Evolutionary conservation across 1,284 basidiomycete genomes (phyloP).

Genomic region (Apiotrichum brassicae): DNA sequence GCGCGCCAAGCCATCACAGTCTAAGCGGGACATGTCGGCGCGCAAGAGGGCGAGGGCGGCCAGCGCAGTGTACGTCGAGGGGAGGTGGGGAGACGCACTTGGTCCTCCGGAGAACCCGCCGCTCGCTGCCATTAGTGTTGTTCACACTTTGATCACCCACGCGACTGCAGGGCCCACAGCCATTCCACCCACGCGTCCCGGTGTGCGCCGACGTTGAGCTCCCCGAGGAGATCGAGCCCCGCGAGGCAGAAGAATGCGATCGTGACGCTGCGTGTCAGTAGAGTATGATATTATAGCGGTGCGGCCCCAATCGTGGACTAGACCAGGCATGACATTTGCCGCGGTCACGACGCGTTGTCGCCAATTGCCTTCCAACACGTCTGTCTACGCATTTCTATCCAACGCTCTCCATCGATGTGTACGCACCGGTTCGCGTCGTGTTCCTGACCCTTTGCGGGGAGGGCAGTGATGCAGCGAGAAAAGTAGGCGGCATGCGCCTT

Average conservation of each 20-base stretch:
- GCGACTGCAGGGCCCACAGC: constrained; percentile 78
- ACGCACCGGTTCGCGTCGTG: constrained; percentile 44
- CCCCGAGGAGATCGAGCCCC: constrained; percentile 63
- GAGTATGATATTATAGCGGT: neutral
- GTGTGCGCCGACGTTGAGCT: constrained; percentile 54
- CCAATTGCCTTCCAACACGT: too few species aligned
- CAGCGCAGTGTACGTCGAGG: constrained; percentile 85
- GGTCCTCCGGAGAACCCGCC: constrained; percentile 72
- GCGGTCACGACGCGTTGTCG: too few species aligned
- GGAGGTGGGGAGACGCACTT: constrained; percentile 66
- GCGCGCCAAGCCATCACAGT: constrained; percentile 57
- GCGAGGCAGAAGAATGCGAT: constrained; percentile 79
- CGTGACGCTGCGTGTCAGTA: constrained; percentile 55
- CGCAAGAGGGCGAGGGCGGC: constrained; percentile 71
- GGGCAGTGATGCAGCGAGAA: constrained; percentile 34
- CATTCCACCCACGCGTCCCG: constrained; percentile 66
- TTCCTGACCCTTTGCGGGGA: constrained; percentile 37
- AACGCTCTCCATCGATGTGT: too few species aligned
- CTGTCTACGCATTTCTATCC: too few species aligned
- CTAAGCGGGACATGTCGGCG: constrained; percentile 66
- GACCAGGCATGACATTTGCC: too few species aligned
- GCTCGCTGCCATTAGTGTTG: constrained; percentile 48
- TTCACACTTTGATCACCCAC: constrained; percentile 22
- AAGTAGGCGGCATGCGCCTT: constrained; percentile 46
- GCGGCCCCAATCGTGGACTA: too few species aligned